Conservation (phyloP, 306 rosid species). For the Prunus mume region DNA sequence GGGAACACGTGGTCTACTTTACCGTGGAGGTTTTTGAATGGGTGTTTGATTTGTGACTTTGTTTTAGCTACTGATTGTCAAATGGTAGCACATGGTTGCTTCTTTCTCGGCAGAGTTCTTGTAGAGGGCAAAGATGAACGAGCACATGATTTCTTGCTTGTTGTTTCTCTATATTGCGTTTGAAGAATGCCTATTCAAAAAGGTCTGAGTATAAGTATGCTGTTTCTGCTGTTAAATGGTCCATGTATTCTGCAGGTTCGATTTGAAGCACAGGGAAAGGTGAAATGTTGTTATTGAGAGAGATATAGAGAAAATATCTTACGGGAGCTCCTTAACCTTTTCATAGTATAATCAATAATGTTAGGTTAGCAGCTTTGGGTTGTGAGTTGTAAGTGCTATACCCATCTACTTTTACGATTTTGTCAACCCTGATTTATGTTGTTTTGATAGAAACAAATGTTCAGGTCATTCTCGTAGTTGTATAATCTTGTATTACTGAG, state of each 20-base stretch:
- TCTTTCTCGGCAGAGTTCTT: slow-evolving; percentile 18
- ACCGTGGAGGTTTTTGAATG: slow-evolving; percentile 5
- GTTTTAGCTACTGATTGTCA: slow-evolving; percentile 21
- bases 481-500: neutral
- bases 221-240: slow-evolving; percentile 12
- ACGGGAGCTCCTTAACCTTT: neutral
- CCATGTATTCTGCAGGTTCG: neutral
- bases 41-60: neutral
- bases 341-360: neutral
- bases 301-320: neutral
- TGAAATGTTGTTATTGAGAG: neutral
- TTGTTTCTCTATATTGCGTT: slow-evolving; percentile 19
- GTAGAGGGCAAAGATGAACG: slow-evolving; percentile 32
- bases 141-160: slow-evolving; percentile 40
- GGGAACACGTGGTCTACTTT: slow-evolving; percentile 21
- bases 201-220: slow-evolving; percentile 16
- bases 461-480: neutral
- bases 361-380: slow-evolving; percentile 1
- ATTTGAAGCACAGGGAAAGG: neutral
- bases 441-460: neutral
- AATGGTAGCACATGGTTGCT: slow-evolving; percentile 38
- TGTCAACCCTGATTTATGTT: neutral
- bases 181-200: slow-evolving; percentile 21
- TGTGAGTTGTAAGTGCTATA: slow-evolving; percentile 1
- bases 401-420: neutral